Evolutionary conservation across 2,329 filamentous ascomycete genomes (phyloP).

Genomic region (Onygena corvina): DNA sequence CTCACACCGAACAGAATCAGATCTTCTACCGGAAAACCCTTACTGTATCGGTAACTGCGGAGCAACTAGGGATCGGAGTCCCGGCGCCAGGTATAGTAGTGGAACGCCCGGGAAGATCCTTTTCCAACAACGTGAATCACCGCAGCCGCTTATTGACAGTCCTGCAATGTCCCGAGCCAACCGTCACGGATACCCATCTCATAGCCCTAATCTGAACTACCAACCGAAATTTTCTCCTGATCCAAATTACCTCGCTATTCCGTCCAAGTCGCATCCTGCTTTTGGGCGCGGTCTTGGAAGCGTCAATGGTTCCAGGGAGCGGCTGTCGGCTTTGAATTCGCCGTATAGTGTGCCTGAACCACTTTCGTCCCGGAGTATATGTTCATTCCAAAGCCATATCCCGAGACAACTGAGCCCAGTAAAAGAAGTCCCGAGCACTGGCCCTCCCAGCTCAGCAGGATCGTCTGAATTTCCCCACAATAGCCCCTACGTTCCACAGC

Average conservation of each 20-base stretch:
- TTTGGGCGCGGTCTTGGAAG: not conserved
- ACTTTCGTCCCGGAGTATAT: not conserved
- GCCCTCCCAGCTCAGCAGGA: not conserved
- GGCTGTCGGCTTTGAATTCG: not conserved
- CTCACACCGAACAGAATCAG: conserved; percentile 13
- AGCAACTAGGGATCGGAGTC: not conserved
- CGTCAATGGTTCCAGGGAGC: not conserved
- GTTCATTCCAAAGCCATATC: not conserved
- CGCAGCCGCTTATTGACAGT: not conserved
- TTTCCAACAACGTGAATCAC: not conserved
- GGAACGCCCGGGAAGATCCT: too few species aligned
- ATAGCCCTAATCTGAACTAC: not conserved
- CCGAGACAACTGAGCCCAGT: conserved; percentile 4
- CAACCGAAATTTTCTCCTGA: not conserved
- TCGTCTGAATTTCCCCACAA: not conserved
- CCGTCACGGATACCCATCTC: not conserved
- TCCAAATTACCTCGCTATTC: not conserved
- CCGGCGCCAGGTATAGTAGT: not conserved
- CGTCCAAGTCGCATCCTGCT: not conserved
- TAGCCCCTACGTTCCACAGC: not conserved
- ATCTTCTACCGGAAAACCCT: conserved; percentile 8
- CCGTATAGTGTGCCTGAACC: not conserved
- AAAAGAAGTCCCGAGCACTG: conserved; percentile 1
- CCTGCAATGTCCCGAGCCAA: not conserved
- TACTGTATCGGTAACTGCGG: conserved; percentile 11